phyloP scores from a whole-genome alignment of 2,329 filamentous ascomycete species.

The Penicillium sp. region DNA sequence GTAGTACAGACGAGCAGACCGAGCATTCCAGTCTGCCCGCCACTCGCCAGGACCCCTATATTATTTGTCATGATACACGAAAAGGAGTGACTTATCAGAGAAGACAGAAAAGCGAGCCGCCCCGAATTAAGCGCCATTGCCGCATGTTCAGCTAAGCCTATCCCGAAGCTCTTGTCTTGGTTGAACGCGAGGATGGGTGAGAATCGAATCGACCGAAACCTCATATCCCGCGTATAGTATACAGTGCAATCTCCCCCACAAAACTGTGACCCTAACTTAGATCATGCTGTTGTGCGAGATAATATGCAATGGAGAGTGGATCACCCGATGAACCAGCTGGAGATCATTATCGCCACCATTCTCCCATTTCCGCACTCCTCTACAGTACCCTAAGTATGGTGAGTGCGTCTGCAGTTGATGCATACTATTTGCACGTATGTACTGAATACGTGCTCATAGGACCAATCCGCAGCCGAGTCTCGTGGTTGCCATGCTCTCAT shows the following conservation, averaged over 20 bases:
- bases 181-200: constrained; percentile 10
- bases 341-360: constrained; percentile 10
- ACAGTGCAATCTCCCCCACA: not conserved
- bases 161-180: not conserved
- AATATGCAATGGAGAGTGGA: not conserved
- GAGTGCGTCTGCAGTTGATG: not conserved
- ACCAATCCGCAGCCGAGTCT: constrained; percentile 17
- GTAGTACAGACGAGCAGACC: not conserved
- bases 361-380: not conserved
- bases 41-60: not conserved
- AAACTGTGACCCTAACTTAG: not conserved
- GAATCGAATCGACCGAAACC: no score
- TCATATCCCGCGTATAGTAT: not conserved
- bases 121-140: constrained; percentile 4
- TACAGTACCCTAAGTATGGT: not conserved
- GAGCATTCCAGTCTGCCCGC: not conserved
- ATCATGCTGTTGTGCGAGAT: not conserved
- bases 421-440: not conserved
- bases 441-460: not conserved
- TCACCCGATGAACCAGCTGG: not conserved
- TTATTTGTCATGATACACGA: not conserved
- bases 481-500: constrained; percentile 12
- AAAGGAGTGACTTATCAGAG: not conserved
- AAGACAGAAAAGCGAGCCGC: not conserved
- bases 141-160: not conserved